Percentiles rank a stretch among this genome's conserved stretches.
phyloP scores from a whole-genome alignment of 2,329 filamentous ascomycete genomes.

The Simplicillium aogashimaense region DNA sequence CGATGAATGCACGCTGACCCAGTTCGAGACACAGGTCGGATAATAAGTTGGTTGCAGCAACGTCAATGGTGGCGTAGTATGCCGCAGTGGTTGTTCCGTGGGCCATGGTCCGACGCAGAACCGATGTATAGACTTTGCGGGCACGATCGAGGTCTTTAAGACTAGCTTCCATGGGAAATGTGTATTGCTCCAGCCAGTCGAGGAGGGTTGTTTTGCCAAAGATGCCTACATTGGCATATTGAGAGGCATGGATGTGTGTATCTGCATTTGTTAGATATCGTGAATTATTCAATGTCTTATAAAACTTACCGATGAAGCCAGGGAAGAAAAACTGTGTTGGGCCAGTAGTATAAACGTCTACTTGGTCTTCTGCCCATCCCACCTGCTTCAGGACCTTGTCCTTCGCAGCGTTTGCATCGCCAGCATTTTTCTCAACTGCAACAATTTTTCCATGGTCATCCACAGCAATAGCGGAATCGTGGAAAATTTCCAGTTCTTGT shows the following conservation, averaged over 20 bases:
- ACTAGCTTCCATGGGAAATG: conserved; percentile 82
- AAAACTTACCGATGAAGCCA: conserved; percentile 60
- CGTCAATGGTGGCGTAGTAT: conserved; percentile 90
- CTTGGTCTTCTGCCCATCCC: conserved; percentile 31
- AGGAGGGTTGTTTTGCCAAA: conserved; percentile 90
- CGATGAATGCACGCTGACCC: conserved; percentile 85
- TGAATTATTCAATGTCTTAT: too few relatives aligned
- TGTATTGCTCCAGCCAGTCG: conserved; percentile 90
- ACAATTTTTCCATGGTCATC: conserved; percentile 38
- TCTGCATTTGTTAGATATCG: conserved; percentile 38
- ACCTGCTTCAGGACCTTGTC: conserved; percentile 27
- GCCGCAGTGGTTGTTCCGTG: conserved; percentile 88
- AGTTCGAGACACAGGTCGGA: conserved; percentile 68
- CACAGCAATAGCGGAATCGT: conserved; percentile 41
- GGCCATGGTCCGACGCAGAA: conserved; percentile 69
- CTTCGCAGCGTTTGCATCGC: conserved; percentile 17
- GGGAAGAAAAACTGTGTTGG: conserved; percentile 70
- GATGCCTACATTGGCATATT: conserved; percentile 89
- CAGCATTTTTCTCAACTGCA: conserved; percentile 29
- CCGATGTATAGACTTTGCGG: conserved; percentile 62
- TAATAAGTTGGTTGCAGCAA: conserved; percentile 81
- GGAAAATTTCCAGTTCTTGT: conserved; percentile 38
- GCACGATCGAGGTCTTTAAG: conserved; percentile 56
- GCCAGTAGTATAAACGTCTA: conserved; percentile 23
- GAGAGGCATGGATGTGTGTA: conserved; percentile 89